phyloP scores from a whole-genome alignment of 2,329 filamentous ascomycete genomes.

The Exophiala calicioides region DNA sequence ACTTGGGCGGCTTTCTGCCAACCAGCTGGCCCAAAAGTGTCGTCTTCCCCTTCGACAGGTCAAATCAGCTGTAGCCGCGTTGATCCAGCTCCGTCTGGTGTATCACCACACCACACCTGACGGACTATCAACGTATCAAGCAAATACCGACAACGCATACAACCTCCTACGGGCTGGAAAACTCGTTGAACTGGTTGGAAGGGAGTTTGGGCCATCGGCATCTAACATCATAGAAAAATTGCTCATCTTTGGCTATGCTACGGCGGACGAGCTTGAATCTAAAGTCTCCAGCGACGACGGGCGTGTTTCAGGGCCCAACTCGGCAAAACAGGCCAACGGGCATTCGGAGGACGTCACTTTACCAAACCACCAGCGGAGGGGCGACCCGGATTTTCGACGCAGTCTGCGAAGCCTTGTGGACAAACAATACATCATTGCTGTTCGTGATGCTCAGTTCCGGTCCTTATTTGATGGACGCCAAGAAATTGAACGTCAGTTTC shows the following conservation, averaged over 20 bases:
- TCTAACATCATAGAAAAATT: conserved; percentile 73
- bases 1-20: conserved; percentile 73
- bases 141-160: conserved; percentile 78
- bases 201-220: conserved; percentile 72
- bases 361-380: neutral
- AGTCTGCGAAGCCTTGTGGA: conserved; percentile 15
- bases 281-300: conserved; percentile 10
- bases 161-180: conserved; percentile 78
- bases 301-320: neutral
- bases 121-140: conserved; percentile 74
- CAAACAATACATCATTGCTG: conserved; percentile 21
- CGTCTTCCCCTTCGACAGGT: conserved; percentile 73
- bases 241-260: conserved; percentile 74
- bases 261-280: conserved; percentile 48
- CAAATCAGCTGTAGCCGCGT: conserved; percentile 76
- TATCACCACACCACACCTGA: conserved; percentile 70
- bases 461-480: conserved; percentile 57
- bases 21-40: conserved; percentile 70
- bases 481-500: conserved; percentile 63
- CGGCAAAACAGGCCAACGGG: conserved; percentile 3
- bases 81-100: conserved; percentile 85
- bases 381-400: conserved; percentile 7
- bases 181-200: conserved; percentile 73
- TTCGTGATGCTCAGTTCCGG: conserved; percentile 47
- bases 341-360: neutral